Conservation (phyloP, 345 rosid genomes). For the Murraya koenigii region DNA sequence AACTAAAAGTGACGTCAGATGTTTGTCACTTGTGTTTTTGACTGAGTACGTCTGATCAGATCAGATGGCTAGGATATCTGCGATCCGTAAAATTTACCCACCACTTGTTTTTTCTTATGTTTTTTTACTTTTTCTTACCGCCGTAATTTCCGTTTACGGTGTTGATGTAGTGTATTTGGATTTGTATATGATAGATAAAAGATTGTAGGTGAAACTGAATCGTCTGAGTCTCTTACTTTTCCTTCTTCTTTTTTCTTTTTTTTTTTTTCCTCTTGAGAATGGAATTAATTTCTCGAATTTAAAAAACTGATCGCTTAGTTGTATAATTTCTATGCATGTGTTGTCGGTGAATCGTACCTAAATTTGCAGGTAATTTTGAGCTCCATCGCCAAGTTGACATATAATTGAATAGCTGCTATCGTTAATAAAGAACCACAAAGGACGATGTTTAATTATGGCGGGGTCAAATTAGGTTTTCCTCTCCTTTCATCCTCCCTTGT, state of each 20-base stretch:
- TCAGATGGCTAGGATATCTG: neutral
- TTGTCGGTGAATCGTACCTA: neutral
- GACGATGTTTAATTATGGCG: neutral
- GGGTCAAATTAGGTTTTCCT: neutral
- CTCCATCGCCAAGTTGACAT: too few species aligned
- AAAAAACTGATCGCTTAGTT: too few species aligned
- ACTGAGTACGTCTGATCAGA: neutral
- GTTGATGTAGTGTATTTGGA: neutral
- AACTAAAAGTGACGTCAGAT: conserved; percentile 28
- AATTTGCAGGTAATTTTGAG: neutral
- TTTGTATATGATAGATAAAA: too few species aligned
- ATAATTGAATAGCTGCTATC: too few species aligned
- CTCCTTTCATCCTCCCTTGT: neutral
- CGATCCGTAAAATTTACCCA: neutral
- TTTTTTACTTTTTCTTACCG: neutral
- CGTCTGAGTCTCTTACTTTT: neutral
- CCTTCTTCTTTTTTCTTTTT: too few species aligned
- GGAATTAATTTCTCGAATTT: neutral
- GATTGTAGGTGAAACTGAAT: too few species aligned
- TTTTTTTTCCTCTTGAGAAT: neutral
- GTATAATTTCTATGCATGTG: neutral
- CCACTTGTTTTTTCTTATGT: too few species aligned
- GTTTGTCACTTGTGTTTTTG: conserved; percentile 6
- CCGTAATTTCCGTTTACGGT: neutral
- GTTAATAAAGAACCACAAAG: neutral